Evolutionary conservation across 768 basidiomycete species (phyloP).

Genomic region (Trametes sanguinea): DNA sequence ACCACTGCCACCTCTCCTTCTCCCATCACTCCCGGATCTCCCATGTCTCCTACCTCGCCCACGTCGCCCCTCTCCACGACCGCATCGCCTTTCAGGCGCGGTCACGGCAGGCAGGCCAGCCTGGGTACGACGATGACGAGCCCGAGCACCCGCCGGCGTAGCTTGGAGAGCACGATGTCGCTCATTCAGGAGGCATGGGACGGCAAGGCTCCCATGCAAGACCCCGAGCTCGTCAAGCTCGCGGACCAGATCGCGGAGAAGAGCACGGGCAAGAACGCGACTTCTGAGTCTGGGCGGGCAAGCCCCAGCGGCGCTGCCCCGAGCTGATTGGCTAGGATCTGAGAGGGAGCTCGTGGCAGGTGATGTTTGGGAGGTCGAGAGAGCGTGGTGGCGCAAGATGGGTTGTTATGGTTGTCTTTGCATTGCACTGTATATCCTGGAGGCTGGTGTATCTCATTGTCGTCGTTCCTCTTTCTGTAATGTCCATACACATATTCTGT

Average conservation of each 20-base stretch:
- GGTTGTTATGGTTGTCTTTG: conserved; percentile 21
- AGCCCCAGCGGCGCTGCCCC: conserved; percentile 15
- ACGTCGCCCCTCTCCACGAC: conserved; percentile 35
- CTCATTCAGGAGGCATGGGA: conserved; percentile 94
- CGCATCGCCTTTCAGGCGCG: conserved; percentile 58
- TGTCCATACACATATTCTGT: conserved; percentile 2
- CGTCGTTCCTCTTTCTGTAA: conserved; percentile 13
- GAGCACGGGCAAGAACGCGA: conserved; percentile 18
- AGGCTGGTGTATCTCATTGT: conserved; percentile 23
- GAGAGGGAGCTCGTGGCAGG: background rate
- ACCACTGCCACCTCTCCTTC: conserved; percentile 31
- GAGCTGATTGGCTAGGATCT: conserved; percentile 7
- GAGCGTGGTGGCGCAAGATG: background rate
- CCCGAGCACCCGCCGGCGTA: conserved; percentile 88
- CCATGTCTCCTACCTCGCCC: conserved; percentile 49
- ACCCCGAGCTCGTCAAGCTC: conserved; percentile 32
- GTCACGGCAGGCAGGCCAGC: conserved; percentile 77
- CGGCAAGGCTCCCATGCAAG: conserved; percentile 44
- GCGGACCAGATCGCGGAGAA: conserved; percentile 28
- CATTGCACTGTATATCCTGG: conserved; percentile 26
- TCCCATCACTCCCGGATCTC: conserved; percentile 45
- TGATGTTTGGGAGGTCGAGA: background rate
- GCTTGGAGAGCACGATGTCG: conserved; percentile 93
- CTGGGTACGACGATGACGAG: conserved; percentile 95
- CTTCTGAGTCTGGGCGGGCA: conserved; percentile 19